A percentile compares a stretch with the other conserved stretches of the same genome.
Evolutionary conservation across 768 basidiomycete species (phyloP).

Genomic region (Hortiboletus campestris): DNA sequence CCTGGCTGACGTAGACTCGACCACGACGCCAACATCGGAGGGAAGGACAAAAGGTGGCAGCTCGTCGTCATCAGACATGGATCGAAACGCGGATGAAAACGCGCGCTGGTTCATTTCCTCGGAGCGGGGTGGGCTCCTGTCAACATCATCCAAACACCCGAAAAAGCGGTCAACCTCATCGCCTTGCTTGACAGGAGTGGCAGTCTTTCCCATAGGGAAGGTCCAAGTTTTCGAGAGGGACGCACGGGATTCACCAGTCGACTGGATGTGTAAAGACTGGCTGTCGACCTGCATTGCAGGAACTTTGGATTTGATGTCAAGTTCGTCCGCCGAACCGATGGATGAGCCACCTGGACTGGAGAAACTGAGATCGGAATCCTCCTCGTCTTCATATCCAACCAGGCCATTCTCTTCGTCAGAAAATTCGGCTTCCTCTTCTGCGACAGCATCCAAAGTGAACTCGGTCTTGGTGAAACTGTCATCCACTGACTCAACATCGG

Average conservation of each 20-base stretch:
- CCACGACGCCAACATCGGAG: constrained; percentile 43
- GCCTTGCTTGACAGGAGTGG: constrained; percentile 19
- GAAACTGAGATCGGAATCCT: constrained; percentile 52
- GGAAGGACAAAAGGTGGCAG: constrained; percentile 50
- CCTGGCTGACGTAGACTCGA: constrained; percentile 27
- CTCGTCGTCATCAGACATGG: constrained; percentile 46
- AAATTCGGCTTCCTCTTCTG: constrained; percentile 49
- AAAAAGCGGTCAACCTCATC: constrained; percentile 77
- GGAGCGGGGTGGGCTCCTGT: constrained; percentile 46
- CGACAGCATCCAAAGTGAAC: constrained; percentile 54
- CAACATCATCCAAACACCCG: constrained; percentile 58
- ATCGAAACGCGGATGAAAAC: constrained; percentile 55
- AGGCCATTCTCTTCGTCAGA: constrained; percentile 53
- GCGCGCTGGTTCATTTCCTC: constrained; percentile 56
- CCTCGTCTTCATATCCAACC: constrained; percentile 70
- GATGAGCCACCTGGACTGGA: constrained; percentile 48
- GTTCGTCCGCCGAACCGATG: constrained; percentile 53
- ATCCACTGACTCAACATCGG: constrained; percentile 65
- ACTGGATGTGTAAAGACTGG: constrained; percentile 14
- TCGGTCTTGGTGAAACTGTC: constrained; percentile 40
- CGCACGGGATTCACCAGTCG: constrained; percentile 31
- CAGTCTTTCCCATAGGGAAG: constrained; percentile 45
- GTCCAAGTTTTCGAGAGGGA: constrained; percentile 72
- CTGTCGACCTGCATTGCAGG: constrained; percentile 4
- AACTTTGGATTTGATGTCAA: constrained; percentile 16